Evolutionary conservation across 140 eudicot genomes (phyloP).

Genomic region (Oenanthe javanica): DNA sequence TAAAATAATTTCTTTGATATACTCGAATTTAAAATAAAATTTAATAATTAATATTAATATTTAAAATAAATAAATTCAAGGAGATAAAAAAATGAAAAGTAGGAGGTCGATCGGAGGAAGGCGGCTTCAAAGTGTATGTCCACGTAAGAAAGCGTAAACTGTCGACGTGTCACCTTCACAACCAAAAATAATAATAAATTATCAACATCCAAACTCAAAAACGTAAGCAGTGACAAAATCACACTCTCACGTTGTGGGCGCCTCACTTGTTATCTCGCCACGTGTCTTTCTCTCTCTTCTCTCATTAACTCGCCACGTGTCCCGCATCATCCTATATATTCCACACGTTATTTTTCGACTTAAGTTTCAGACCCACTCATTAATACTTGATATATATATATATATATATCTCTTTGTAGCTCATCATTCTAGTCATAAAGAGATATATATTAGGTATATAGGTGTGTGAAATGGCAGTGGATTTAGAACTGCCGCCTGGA

Average conservation of each 20-base stretch:
- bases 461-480: neutral
- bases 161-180: neutral
- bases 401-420: neutral
- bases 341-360: neutral
- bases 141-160: neutral
- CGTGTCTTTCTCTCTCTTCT: neutral
- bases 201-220: neutral
- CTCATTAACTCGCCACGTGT: neutral
- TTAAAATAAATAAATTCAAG: too few relatives aligned
- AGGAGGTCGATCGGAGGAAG: neutral
- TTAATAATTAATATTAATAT: too few relatives aligned
- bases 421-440: neutral
- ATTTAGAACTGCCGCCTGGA: slow-evolving; percentile 8
- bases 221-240: slow-evolving; percentile 14
- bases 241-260: neutral
- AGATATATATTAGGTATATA: neutral
- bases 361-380: neutral
- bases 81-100: neutral
- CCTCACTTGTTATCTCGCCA: neutral
- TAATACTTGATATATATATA: neutral
- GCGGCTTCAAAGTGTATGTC: neutral
- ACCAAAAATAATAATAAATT: neutral
- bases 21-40: too few relatives aligned
- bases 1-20: too few relatives aligned
- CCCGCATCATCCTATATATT: slow-evolving; percentile 10